phyloP scores from a whole-genome alignment of 2,329 filamentous ascomycete species.

The Trichoderma atroviride region DNA sequence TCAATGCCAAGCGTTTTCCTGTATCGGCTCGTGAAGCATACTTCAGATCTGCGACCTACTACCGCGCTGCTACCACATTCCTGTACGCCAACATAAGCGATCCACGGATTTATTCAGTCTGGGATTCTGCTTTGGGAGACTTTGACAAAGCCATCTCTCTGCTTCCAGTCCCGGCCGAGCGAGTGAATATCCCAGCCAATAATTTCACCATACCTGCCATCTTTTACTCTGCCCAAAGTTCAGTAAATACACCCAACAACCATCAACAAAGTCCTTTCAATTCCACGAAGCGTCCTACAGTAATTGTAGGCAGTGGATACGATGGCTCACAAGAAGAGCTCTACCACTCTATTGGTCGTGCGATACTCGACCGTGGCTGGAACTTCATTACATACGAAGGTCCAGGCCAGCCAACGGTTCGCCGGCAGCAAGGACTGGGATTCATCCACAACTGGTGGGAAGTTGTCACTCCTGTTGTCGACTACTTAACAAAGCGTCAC shows the following conservation, averaged over 20 bases:
- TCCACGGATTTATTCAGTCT: neutral
- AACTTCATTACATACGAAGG: neutral
- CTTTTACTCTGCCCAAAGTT: neutral
- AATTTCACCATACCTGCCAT: neutral
- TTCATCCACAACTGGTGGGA: neutral
- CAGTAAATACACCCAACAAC: neutral
- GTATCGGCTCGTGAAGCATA: neutral
- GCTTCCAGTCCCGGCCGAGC: neutral
- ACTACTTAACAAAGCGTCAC: neutral
- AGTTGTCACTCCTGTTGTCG: neutral
- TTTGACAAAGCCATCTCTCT: neutral
- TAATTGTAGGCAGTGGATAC: neutral
- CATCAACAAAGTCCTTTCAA: neutral
- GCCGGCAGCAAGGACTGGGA: neutral
- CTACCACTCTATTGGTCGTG: neutral
- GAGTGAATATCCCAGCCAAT: neutral
- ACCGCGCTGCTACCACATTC: neutral
- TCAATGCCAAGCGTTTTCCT: neutral
- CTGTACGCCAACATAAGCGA: neutral
- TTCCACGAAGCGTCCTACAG: neutral
- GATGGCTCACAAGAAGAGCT: neutral
- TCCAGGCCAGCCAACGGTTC: neutral
- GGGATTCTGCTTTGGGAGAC: neutral
- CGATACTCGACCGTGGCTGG: neutral
- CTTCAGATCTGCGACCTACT: neutral